Evolutionary conservation across 2,329 filamentous ascomycete genomes (phyloP).

Genomic region (Lachnellula cervina): DNA sequence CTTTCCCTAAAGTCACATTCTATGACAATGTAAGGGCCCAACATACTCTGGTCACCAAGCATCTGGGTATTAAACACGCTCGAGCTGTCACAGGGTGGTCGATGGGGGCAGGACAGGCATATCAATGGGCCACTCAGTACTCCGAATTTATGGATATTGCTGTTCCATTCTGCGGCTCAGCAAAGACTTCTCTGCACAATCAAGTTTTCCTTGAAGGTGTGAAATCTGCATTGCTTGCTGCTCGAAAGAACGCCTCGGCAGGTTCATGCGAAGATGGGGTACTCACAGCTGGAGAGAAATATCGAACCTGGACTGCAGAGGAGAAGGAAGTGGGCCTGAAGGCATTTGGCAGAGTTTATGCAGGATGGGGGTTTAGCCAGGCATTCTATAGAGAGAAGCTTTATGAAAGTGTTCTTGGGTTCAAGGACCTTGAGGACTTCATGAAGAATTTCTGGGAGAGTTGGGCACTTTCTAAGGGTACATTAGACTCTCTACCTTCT

Average conservation of each 20-base stretch:
- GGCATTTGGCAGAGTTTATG: constrained; percentile 70
- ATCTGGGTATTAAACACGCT: constrained; percentile 55
- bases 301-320: constrained; percentile 46
- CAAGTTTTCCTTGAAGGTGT: constrained; percentile 64
- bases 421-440: constrained; percentile 66
- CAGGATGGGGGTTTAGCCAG: constrained; percentile 77
- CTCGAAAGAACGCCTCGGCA: constrained; percentile 48
- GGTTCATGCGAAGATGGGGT: constrained; percentile 45
- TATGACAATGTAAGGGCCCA: constrained; percentile 68
- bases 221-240: constrained; percentile 54
- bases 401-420: constrained; percentile 61
- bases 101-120: constrained; percentile 65
- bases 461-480: constrained; percentile 65
- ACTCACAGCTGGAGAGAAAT: constrained; percentile 34
- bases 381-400: constrained; percentile 69
- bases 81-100: constrained; percentile 63
- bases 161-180: constrained; percentile 62
- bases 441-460: constrained; percentile 71
- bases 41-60: constrained; percentile 58
- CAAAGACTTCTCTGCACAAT: constrained; percentile 61
- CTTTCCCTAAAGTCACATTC: constrained; percentile 59
- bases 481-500: background rate
- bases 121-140: constrained; percentile 50
- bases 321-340: constrained; percentile 57
- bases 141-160: constrained; percentile 59